Base-by-base conservation (phyloP, 257 asterid genomes). In the Nicotiana undulata region DNA sequence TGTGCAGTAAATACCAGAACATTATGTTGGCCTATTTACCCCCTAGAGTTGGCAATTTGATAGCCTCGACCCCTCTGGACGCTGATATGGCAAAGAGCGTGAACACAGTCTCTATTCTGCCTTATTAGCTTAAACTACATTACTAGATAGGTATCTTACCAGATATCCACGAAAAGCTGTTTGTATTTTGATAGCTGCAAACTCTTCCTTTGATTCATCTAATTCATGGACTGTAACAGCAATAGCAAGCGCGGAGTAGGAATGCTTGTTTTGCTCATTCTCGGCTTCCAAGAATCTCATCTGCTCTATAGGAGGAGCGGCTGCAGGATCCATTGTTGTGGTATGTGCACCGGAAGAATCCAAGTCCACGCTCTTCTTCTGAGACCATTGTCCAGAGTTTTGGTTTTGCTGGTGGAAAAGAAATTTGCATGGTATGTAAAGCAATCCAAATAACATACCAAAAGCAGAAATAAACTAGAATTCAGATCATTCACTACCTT, bases 161-260 rank as follows among this genome's bases (percentile, higher is more conserved):
- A 88, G 51, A 88, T 88, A 89, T 63, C 97, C 97, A 31, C 97
- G 91, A 49, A 90, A 94, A 85, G 86, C 88, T 18, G 94, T 82
- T 83, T 94, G 97, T 82, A 94, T 91, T 85, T 79, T 91, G 86
- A 88, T 53, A 67, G 93, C 92, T 10, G 98, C 91, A 20, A 85
- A 75, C 68, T 91, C 97, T 77, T 94, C 96, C 85, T 85, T 88
- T 0, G 97, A 81, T 84, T 85, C 87, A 51, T 89, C 87, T 51
- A 80, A 28, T 83, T 81, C 63, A 61, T 83, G 84, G 52, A 87
- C 87, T 12, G 89, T 88, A 88, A 86, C 85, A 20, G 98, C 93
- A 3, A 95, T 91, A 52, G 92, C 92, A 61, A 92, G 60, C 60
- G 93, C 92, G 20, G 97, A 89, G 79, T 91, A 88, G 59, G 92